Base-by-base conservation (phyloP, 768 basidiomycete genomes). In the Ramaria sp. region DNA sequence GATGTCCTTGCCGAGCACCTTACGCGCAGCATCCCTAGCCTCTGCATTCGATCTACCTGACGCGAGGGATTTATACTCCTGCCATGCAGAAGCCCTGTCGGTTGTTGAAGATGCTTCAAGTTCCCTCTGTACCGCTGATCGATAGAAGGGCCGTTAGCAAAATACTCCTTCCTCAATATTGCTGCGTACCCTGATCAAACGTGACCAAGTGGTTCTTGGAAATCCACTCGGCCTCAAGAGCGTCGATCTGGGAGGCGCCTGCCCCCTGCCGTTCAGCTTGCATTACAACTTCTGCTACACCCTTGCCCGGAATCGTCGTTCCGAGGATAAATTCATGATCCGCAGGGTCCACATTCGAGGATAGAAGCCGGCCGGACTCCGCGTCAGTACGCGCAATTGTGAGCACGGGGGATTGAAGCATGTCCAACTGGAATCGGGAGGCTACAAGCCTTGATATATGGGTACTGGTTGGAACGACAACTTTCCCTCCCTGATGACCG, bases 321-420 rank as follows among this genome's bases (percentile, higher is more conserved):
- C 74, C 74, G 11, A 73, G 67, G 41, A 75, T 71, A 61, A 71
- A 74, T 53, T 71, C 73, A 63, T 95, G 91, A 71, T 97, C 94
- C 31, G 76, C 74, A 48, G 80, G 69, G 66, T 96, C 94, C 31
- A 95, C 77, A 51, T 84, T 91, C 22, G 86, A 88, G 6, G 88
- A 86, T 57, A 97, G 76, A 37, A 95, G 80, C 67, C 83, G 86
- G 45, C 80, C 90, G 17, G 85, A 88, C 69, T 95, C 90, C 20
- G 92, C 84, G 67, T 97, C 94, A 0, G 93, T 94, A 51, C 94
- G 84, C 11, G 92, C 92, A 59, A 97, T 91, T 60, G 92, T 71
- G 41, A 92, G 78, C 83, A 91, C 89, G 4, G 88, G 87, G 57
- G 84, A 86, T 66, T 89, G 86, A 64, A 96, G 76, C 58, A 97